A percentile compares a stretch with the other conserved stretches of the same genome.
These are phyloP conservation scores for Agrocybe pediades DNA, from an alignment of 768 basidiomycete genomes.

Conservation along the genomic window DNA sequence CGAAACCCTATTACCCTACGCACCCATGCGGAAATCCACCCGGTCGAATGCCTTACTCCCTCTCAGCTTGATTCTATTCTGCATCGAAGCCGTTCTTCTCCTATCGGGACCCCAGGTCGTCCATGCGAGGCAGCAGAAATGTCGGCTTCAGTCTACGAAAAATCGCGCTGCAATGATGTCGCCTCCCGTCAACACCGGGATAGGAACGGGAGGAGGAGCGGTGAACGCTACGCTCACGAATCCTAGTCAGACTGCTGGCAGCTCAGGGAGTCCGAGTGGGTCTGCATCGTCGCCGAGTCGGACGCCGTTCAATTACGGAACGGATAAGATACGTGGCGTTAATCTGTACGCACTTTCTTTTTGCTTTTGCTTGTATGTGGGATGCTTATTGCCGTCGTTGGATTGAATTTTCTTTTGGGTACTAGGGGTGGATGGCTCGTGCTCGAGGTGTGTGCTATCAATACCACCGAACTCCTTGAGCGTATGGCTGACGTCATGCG, in stretches of 20 bases:
- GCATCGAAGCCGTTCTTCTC: conserved; percentile 13
- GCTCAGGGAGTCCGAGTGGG: too few species aligned
- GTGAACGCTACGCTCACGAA: too few species aligned
- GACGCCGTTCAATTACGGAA: conserved; percentile 24
- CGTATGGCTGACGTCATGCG: conserved; percentile 9
- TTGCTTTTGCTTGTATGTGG: neutral
- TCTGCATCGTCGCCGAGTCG: conserved; percentile 9
- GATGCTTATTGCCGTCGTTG: neutral
- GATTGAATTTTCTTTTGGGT: too few species aligned
- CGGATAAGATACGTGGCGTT: conserved; percentile 27
- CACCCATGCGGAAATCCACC: conserved; percentile 2
- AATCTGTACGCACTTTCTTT: conserved; percentile 21
- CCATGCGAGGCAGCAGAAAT: conserved; percentile 21
- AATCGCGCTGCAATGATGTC: conserved; percentile 16
- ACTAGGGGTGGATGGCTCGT: conserved; percentile 30
- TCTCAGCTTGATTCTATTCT: conserved; percentile 13
- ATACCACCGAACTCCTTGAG: neutral
- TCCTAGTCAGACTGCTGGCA: too few species aligned
- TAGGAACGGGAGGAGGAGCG: neutral
- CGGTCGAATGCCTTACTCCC: conserved; percentile 5
- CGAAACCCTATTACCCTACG: neutral
- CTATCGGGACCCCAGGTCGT: conserved; percentile 8
- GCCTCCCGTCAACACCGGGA: conserved; percentile 15
- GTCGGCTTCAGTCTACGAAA: conserved; percentile 17
- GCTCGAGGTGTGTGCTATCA: conserved; percentile 19